These are phyloP conservation scores for Starmerella sirachaensis DNA, from an alignment of 805 yeast genomes.

Conservation along the genomic window DNA sequence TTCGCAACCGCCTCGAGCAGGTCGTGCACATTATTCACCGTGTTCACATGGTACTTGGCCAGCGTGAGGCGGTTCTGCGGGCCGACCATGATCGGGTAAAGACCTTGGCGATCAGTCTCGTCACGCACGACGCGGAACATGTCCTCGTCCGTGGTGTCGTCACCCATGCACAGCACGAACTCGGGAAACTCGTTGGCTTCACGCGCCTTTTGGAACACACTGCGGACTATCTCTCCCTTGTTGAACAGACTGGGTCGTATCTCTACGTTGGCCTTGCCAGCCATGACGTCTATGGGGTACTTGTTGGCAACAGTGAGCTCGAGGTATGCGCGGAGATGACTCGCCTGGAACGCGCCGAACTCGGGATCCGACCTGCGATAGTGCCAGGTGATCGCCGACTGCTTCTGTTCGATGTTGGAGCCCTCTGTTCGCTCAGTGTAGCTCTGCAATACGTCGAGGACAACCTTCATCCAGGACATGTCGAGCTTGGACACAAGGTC, in stretches of 20 bases:
- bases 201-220: slow-evolving; percentile 44
- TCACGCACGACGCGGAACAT: slow-evolving; percentile 73
- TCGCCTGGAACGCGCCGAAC: slow-evolving; percentile 77
- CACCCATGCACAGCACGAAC: slow-evolving; percentile 83
- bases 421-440: slow-evolving; percentile 89
- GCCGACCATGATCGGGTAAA: slow-evolving; percentile 24
- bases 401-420: slow-evolving; percentile 69
- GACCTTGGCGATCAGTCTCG: slow-evolving; percentile 37
- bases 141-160: slow-evolving; percentile 94
- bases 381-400: slow-evolving; percentile 97
- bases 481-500: slow-evolving; percentile 72
- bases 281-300: slow-evolving; percentile 87
- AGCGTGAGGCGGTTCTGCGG: slow-evolving; percentile 33
- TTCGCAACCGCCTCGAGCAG: slow-evolving; percentile 13
- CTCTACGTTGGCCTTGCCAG: slow-evolving; percentile 93
- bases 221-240: slow-evolving; percentile 89
- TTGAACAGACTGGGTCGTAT: slow-evolving; percentile 92
- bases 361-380: slow-evolving; percentile 91
- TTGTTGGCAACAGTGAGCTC: slow-evolving; percentile 44
- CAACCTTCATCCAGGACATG: slow-evolving; percentile 91
- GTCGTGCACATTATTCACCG: slow-evolving; percentile 19
- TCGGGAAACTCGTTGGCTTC: slow-evolving; percentile 45
- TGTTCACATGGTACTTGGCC: slow-evolving; percentile 22
- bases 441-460: slow-evolving; percentile 54
- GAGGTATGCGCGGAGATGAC: slow-evolving; percentile 54